Base-by-base conservation (phyloP, 78 protist species). In the Tieghemostelium lacteum region DNA sequence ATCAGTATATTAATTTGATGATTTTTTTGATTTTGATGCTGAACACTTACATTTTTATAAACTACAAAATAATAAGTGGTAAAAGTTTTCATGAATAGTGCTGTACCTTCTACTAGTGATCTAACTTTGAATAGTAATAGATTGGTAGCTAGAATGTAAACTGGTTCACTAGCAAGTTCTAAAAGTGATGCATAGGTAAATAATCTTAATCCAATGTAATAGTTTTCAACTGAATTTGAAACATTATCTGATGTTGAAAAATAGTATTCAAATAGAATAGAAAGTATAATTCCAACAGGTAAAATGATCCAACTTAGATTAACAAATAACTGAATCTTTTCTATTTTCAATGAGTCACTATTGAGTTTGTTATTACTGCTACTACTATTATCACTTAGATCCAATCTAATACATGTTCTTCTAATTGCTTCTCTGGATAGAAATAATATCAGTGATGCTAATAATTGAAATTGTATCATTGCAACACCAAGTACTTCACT, bases 341-440 rank as follows among this genome's bases (percentile, higher is more conserved):
- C n/a, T n/a, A n/a, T n/a, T n/a, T n/a, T n/a, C n/a, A n/a, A n/a
- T n/a, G n/a, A n/a, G n/a, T n/a, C n/a, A n/a, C n/a, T n/a, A 3
- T 36, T 12, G 6, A 45, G 52, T 45, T 10, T 45, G 52, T 10
- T 45, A 16, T 49, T 28, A 12, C 3, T 29, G 33, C 58, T 49
- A 45, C 10, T 10, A 16, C 14, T 57, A n/a, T 7, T 16, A 22
- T 31, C 63, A 4, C 12, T 39, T 28, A 80, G 28, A 29, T 50
- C 63, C 16, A 58, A 37, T 52, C 88, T 39, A 6, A 49, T 67
- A 67, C 88, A 80, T 45, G 88, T 42, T 28, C 88, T 71, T 57
- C 88, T 29, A 29, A 80, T 80, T n/a, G 88, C 65, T 49, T 80
- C 88, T 22, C 88, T 58, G n/a, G 78, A 69, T 22, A 80, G 36